Conservation (phyloP, 352 stramenopile species). For the Globisporangium polare region DNA sequence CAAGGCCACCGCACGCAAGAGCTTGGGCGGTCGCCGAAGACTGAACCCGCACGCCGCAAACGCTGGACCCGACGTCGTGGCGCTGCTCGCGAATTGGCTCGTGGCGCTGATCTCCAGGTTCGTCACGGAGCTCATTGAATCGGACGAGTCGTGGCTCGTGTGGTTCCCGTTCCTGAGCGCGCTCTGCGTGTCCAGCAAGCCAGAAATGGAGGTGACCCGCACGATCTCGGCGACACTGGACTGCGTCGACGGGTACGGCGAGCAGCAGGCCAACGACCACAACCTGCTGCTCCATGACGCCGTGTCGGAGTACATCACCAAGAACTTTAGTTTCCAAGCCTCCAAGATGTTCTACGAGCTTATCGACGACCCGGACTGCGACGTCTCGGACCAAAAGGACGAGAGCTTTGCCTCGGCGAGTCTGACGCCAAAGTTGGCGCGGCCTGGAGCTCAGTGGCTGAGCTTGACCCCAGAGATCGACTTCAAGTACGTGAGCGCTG, state of each 20-base stretch:
- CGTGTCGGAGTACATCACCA: slow-evolving; percentile 5
- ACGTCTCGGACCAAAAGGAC: not conserved
- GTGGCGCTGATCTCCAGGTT: not conserved
- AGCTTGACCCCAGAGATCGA: not conserved
- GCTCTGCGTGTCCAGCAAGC: not conserved
- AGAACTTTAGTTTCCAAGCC: not conserved
- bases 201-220: not conserved
- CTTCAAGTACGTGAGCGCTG: slow-evolving; percentile 7
- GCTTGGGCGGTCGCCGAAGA: not conserved
- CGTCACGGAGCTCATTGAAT: not conserved
- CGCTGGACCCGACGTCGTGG: not conserved
- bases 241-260: not conserved
- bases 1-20: slow-evolving; percentile 3
- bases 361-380: not conserved
- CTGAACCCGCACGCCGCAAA: not conserved
- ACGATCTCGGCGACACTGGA: slow-evolving; percentile 1
- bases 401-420: not conserved
- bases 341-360: slow-evolving; percentile 11
- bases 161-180: slow-evolving; percentile 1
- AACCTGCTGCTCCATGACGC: slow-evolving; percentile 13
- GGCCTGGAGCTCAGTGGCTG: slow-evolving; percentile 8
- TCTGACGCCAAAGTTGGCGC: slow-evolving; percentile 1
- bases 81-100: not conserved
- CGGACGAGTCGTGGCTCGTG: not conserved
- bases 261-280: slow-evolving; percentile 8